A percentile compares a stretch with the other conserved stretches of the same genome.
These are phyloP conservation scores for Sporisorium scitamineum DNA, from an alignment of 1,284 basidiomycete species.

Conservation along the genomic window DNA sequence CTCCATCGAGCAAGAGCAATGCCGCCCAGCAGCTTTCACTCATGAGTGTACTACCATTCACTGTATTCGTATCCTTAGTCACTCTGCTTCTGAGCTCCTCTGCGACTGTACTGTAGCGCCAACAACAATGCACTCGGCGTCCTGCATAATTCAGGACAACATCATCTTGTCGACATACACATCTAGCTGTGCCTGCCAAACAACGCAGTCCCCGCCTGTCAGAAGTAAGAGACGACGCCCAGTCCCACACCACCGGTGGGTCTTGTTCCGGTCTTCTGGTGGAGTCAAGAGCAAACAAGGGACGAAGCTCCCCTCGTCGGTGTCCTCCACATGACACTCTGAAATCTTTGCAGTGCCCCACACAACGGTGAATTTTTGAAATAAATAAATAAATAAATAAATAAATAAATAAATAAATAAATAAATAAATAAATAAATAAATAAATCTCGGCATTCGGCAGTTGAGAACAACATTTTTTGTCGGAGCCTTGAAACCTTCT, in stretches of 20 bases:
- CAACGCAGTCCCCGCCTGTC: slow-evolving; percentile 4
- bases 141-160: neutral
- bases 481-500: slow-evolving; percentile 1
- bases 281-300: neutral
- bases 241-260: neutral
- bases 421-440: no score
- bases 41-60: neutral
- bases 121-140: neutral
- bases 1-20: slow-evolving; percentile 1
- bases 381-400: no score
- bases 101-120: neutral
- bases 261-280: neutral
- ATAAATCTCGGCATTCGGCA: slow-evolving; percentile 25
- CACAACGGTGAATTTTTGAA: neutral
- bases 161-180: neutral
- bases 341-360: neutral
- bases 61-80: neutral
- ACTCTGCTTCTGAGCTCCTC: neutral
- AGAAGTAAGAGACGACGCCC: neutral
- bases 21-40: neutral
- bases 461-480: slow-evolving; percentile 5
- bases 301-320: neutral
- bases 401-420: no score
- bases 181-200: neutral
- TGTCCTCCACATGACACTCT: neutral